phyloP scores from a whole-genome alignment of 345 rosid genomes.

The Barbarea vulgaris region DNA sequence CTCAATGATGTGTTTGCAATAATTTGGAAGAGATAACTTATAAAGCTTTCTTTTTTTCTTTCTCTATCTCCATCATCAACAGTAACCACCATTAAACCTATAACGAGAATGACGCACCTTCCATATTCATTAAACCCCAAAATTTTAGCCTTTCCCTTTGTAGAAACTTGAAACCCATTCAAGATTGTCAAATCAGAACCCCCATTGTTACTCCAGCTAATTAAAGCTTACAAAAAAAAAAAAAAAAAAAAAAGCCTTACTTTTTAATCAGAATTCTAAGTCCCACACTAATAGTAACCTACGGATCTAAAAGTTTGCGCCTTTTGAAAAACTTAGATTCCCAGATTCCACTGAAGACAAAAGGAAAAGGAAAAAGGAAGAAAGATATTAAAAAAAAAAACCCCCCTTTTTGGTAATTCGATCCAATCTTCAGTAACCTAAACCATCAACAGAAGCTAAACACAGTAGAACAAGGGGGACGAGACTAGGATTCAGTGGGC shows the following conservation, averaged over 20 bases:
- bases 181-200: slow-evolving; percentile 31
- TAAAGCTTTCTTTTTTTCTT: slow-evolving; percentile 27
- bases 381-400: not conserved
- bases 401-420: slow-evolving; percentile 38
- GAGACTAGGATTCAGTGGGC: not conserved
- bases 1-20: slow-evolving; percentile 38
- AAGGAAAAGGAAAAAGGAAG: slow-evolving; percentile 12
- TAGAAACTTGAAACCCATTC: slow-evolving; percentile 34
- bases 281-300: slow-evolving; percentile 16
- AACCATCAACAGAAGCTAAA: slow-evolving; percentile 26
- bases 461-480: slow-evolving; percentile 5
- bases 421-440: slow-evolving; percentile 37
- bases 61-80: slow-evolving; percentile 33
- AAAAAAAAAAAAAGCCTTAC: not conserved
- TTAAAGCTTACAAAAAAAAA: slow-evolving; percentile 37
- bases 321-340: slow-evolving; percentile 42
- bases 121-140: slow-evolving; percentile 45
- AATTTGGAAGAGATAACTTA: slow-evolving; percentile 28
- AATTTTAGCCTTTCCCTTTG: slow-evolving; percentile 41
- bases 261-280: not conserved
- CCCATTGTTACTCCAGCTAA: slow-evolving; percentile 41
- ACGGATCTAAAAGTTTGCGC: slow-evolving; percentile 37
- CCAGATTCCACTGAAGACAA: slow-evolving; percentile 30
- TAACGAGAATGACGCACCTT: slow-evolving; percentile 49
- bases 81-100: slow-evolving; percentile 40